Evolutionary conservation across 768 basidiomycete genomes (phyloP).

Genomic region (Suillus placidus): DNA sequence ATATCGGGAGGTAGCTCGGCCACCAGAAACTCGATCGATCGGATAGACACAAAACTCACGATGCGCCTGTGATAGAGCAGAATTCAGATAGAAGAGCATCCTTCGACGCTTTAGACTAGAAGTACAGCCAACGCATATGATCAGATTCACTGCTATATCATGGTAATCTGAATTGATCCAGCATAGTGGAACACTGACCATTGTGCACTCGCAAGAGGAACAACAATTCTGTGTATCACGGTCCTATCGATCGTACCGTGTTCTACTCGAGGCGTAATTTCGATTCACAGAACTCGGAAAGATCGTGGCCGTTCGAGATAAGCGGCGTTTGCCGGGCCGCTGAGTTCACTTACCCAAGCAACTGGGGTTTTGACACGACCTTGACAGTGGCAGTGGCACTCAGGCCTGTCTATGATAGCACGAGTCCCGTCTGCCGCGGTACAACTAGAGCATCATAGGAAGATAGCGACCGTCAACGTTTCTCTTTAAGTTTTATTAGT

Average conservation of each 20-base stretch:
- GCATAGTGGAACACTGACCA: conserved; percentile 25
- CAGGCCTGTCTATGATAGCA: no score
- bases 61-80: conserved; percentile 65
- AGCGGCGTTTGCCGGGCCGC: conserved; percentile 27
- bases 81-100: conserved; percentile 62
- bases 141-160: conserved; percentile 7
- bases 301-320: conserved; percentile 12
- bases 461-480: neutral
- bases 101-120: conserved; percentile 31
- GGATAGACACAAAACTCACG: conserved; percentile 48
- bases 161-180: neutral
- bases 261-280: neutral
- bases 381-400: neutral
- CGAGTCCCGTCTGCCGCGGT: neutral
- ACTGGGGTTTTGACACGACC: neutral
- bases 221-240: neutral
- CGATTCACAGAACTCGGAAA: neutral
- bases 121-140: conserved; percentile 4
- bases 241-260: conserved; percentile 4
- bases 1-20: conserved; percentile 9
- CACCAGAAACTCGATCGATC: neutral
- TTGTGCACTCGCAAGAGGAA: conserved; percentile 9
- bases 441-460: neutral
- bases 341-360: conserved; percentile 6
- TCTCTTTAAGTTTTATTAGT: neutral